Percentiles rank a stretch among this genome's conserved stretches.
Evolutionary conservation across 257 asterid species (phyloP).

Genomic region (Ilex asprella): DNA sequence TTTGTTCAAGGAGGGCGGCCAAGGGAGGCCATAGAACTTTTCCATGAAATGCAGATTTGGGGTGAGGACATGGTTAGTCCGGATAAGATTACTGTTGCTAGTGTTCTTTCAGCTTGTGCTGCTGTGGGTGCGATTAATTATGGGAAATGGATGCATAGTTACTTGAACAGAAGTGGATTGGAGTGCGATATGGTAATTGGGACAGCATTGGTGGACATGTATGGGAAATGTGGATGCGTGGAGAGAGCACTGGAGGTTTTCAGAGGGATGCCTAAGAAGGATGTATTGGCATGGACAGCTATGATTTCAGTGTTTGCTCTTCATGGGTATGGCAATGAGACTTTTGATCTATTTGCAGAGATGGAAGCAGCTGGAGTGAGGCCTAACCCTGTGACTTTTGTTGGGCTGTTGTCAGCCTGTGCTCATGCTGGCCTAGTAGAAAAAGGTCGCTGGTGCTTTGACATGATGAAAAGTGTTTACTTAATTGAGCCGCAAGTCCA

Average conservation of each 20-base stretch:
- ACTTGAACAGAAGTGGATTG: conserved; percentile 43
- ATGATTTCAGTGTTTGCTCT: conserved; percentile 69
- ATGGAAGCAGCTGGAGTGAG: conserved; percentile 49
- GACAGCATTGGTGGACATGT: conserved; percentile 84
- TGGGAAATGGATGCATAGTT: conserved; percentile 67
- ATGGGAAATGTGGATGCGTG: conserved; percentile 66
- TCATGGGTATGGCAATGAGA: conserved; percentile 51
- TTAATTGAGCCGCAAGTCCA: conserved; percentile 42
- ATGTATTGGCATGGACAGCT: conserved; percentile 73
- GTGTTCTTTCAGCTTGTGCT: conserved; percentile 74
- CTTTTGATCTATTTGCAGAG: conserved; percentile 44
- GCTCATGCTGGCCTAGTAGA: conserved; percentile 69
- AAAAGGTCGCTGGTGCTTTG: conserved; percentile 47
- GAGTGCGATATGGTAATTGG: conserved; percentile 68
- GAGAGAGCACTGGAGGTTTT: conserved; percentile 52
- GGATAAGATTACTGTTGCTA: conserved; percentile 68
- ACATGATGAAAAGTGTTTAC: conserved; percentile 36
- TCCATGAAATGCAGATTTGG: conserved; percentile 55
- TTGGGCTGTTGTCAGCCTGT: conserved; percentile 53
- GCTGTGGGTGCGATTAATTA: conserved; percentile 72
- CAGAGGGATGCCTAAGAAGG: conserved; percentile 46
- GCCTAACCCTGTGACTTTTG: conserved; percentile 66
- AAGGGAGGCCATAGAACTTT: conserved; percentile 56
- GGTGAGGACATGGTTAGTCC: conserved; percentile 31
- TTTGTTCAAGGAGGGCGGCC: conserved; percentile 70